These are phyloP conservation scores for Talaromyces ruber DNA, from an alignment of 495 filamentous ascomycete genomes.

Conservation along the genomic window DNA sequence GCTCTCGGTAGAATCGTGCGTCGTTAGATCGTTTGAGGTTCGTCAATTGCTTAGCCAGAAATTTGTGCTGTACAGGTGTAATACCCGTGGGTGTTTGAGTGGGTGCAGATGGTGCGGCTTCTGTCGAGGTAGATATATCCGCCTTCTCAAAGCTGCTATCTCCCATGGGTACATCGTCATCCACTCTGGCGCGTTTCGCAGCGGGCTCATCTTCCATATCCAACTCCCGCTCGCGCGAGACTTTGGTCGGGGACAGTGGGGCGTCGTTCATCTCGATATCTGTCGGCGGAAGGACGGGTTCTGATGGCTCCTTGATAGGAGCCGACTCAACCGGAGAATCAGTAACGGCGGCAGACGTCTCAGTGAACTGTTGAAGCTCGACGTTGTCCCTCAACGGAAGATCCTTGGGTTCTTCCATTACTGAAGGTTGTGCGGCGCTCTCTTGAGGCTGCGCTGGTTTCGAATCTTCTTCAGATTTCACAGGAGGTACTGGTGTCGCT, in stretches of 20 bases:
- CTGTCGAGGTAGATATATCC: neutral
- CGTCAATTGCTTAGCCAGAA: conserved; percentile 44
- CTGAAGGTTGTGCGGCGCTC: neutral
- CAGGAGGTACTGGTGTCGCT: conserved; percentile 7
- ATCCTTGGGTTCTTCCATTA: neutral
- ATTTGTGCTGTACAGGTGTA: conserved; percentile 50
- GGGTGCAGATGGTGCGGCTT: neutral
- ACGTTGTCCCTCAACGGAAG: neutral
- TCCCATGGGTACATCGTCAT: conserved; percentile 21
- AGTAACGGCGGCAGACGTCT: neutral
- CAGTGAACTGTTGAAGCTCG: neutral
- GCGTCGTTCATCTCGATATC: conserved; percentile 33
- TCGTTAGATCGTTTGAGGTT: conserved; percentile 76
- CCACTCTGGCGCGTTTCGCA: conserved; percentile 67
- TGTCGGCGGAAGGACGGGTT: conserved; percentile 9
- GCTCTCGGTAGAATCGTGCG: conserved; percentile 59
- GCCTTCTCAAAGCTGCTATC: neutral
- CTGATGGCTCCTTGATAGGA: conserved; percentile 1
- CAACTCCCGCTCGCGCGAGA: conserved; percentile 60
- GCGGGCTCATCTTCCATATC: conserved; percentile 65
- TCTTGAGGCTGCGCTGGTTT: conserved; percentile 8
- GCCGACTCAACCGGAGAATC: neutral
- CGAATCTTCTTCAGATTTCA: conserved; percentile 10
- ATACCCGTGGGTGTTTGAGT: conserved; percentile 14
- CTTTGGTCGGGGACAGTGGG: conserved; percentile 42